phyloP scores from a whole-genome alignment of 2,329 filamentous ascomycete species.

The Emergomyces pasteurianus region DNA sequence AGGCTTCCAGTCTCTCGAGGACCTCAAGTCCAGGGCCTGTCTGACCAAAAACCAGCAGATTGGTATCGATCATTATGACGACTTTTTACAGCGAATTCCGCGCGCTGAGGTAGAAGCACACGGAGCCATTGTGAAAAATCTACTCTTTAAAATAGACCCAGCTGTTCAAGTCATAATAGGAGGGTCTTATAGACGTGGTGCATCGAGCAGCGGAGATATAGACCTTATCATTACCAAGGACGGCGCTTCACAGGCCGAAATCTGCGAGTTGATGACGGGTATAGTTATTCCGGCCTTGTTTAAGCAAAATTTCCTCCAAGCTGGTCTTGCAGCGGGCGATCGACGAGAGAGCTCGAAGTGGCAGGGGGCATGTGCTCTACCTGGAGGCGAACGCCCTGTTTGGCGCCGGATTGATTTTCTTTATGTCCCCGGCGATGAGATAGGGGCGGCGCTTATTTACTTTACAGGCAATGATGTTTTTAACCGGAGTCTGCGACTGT shows the following conservation, averaged over 20 bases:
- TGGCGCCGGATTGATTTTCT: slow-evolving; percentile 82
- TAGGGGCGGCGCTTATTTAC: slow-evolving; percentile 81
- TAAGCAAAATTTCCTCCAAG: slow-evolving; percentile 53
- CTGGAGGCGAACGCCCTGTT: slow-evolving; percentile 31
- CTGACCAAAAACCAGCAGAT: slow-evolving; percentile 60
- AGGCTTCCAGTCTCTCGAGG: slow-evolving; percentile 62
- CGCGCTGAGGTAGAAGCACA: slow-evolving; percentile 62
- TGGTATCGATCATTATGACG: slow-evolving; percentile 66
- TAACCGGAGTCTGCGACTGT: slow-evolving; percentile 69
- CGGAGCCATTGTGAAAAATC: slow-evolving; percentile 49
- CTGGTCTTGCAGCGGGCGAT: slow-evolving; percentile 50
- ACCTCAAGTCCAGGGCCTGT: slow-evolving; percentile 50
- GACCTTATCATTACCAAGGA: slow-evolving; percentile 71
- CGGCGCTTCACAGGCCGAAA: slow-evolving; percentile 43
- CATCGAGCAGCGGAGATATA: slow-evolving; percentile 63
- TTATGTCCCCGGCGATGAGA: slow-evolving; percentile 64
- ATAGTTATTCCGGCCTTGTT: slow-evolving; percentile 52
- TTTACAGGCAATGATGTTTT: slow-evolving; percentile 95
- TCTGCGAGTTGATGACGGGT: slow-evolving; percentile 51
- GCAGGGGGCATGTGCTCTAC: slow-evolving; percentile 73
- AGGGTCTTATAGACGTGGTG: slow-evolving; percentile 76
- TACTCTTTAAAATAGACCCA: slow-evolving; percentile 49
- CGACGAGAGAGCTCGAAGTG: slow-evolving; percentile 60
- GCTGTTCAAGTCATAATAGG: slow-evolving; percentile 60
- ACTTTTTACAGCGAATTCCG: slow-evolving; percentile 69